Evolutionary conservation across 345 rosid genomes (phyloP), one percentile per base, ranked within the genome.

Genomic region (Ricinus communis): DNA sequence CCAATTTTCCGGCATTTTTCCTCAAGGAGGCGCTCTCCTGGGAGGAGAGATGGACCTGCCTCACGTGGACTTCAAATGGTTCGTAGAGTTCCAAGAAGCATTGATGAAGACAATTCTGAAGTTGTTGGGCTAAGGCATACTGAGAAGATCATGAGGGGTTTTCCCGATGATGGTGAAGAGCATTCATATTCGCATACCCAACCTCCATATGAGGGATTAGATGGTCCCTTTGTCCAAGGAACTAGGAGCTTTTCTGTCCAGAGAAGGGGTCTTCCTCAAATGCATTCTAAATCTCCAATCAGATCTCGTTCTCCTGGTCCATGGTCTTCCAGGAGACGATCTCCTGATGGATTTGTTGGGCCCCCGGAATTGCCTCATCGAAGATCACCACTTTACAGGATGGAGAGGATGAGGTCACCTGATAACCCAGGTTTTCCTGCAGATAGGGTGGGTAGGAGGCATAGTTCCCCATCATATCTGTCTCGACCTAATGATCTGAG

Each of bases 271-370:
- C 79, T 72, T 83, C 76, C 80, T 30, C 85, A 75, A 54, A 74
- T 80, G 75, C 86, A 75, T 52, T 93, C 95, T 21, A 85, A 86
- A 33, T 93, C 97, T 79, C 98, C 97, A 24, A 21, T 77, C 31
- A 84, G 91, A 78, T 77, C 85, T 62, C 83, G 86, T 55, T 84
- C 94, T 65, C 88, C 90, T 58, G 85, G 86, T 85, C 82, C 84
- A 54, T 88, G 96, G 87, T 77, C 97, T 73, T 82, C 85, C 18
- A 80, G 91, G 85, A 85, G 90, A 80, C 85, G 96, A 73, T 79
- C 98, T 31, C 90, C 88, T 11, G 90, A 89, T 69, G 90, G 82
- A 2, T 89, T 86, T 77, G 82, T 74, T 80, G 89, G 89, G 60
- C 84, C 80, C 63, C 69, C 84, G 62, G 93, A 89, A 27, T 82